Conservation (phyloP, 176 grass and related monocot genomes). For the Urochloa ruziziensis region DNA sequence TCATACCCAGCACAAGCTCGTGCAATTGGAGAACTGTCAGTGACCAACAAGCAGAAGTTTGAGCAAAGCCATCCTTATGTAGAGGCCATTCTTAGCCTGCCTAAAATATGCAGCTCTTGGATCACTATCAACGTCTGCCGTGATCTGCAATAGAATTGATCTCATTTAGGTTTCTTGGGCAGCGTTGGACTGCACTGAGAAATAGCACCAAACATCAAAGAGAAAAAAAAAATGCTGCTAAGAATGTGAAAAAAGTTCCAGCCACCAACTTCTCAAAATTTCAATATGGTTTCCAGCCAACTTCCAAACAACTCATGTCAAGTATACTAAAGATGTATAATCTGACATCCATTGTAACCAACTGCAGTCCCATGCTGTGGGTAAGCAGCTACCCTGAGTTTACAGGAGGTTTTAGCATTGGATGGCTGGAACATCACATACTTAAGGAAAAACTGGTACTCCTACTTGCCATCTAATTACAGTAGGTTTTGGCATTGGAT, state of each 20-base stretch:
- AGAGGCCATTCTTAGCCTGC: conserved; percentile 92
- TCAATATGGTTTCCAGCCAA: background rate
- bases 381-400: background rate
- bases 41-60: conserved; percentile 86
- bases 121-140: conserved; percentile 69
- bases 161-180: background rate
- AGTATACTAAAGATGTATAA: background rate
- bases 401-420: background rate
- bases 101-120: conserved; percentile 93
- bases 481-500: background rate
- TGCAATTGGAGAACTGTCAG: conserved; percentile 47
- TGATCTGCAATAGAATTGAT: conserved; percentile 47
- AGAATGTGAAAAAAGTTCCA: background rate
- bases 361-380: background rate
- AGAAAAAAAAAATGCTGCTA: background rate
- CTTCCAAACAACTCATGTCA: background rate
- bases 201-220: background rate
- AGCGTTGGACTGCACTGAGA: background rate
- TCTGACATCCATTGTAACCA: background rate
- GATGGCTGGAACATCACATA: background rate
- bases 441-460: background rate
- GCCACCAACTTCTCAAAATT: background rate
- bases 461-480: background rate
- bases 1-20: too few species aligned
- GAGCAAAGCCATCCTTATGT: conserved; percentile 92